These are phyloP conservation scores for Metschnikowia baotianmanensis DNA, from an alignment of 805 yeast genomes.

Conservation along the genomic window DNA sequence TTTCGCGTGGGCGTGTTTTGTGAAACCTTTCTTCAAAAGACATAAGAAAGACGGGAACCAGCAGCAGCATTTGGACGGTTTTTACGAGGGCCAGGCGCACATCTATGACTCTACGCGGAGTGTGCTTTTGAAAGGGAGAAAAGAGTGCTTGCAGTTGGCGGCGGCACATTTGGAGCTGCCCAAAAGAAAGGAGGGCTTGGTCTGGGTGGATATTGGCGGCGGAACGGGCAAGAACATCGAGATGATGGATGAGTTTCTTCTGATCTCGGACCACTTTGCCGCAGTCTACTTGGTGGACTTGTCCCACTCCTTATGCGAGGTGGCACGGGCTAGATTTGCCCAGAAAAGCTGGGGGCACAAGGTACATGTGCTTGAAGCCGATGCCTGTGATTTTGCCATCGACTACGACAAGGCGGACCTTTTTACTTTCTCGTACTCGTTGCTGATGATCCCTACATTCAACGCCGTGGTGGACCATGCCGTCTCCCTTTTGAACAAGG, in stretches of 20 bases:
- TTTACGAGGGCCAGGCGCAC: constrained; percentile 74
- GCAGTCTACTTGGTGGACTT: constrained; percentile 73
- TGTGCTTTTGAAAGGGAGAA: constrained; percentile 66
- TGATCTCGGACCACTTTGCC: constrained; percentile 49
- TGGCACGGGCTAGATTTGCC: constrained; percentile 60
- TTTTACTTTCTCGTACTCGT: constrained; percentile 74
- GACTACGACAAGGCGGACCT: constrained; percentile 55
- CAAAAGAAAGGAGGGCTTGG: constrained; percentile 36
- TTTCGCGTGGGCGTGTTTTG: constrained; percentile 51
- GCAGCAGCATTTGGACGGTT: constrained; percentile 63
- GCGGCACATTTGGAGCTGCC: constrained; percentile 54
- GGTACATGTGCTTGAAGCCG: constrained; percentile 68
- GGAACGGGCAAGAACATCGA: constrained; percentile 86
- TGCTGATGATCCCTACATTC: constrained; percentile 83
- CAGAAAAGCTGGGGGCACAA: constrained; percentile 42
- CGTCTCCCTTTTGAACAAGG: constrained; percentile 46
- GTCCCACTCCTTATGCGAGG: constrained; percentile 71
- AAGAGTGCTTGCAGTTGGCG: constrained; percentile 58
- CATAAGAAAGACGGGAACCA: constrained; percentile 26
- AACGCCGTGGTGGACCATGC: constrained; percentile 77
- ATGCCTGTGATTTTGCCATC: constrained; percentile 68
- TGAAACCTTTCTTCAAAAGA: constrained; percentile 50
- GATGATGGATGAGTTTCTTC: constrained; percentile 58
- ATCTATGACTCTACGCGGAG: constrained; percentile 73
- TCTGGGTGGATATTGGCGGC: constrained; percentile 83